phyloP scores from a whole-genome alignment of 2,329 filamentous ascomycete genomes.

The Fusarium sambucinum region DNA sequence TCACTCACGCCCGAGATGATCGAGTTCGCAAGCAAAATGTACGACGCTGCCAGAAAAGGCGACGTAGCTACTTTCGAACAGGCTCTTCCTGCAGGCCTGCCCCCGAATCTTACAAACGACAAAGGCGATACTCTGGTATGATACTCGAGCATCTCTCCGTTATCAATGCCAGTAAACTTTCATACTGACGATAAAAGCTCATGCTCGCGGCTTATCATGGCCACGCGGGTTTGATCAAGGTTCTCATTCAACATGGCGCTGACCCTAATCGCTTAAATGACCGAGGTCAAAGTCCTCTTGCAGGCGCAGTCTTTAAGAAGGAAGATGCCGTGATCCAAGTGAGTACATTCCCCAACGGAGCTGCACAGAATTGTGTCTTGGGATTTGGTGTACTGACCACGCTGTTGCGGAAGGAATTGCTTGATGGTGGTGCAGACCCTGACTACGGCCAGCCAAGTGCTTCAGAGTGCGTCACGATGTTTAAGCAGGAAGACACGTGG shows the following conservation, averaged over 20 bases:
- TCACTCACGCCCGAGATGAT: conserved; percentile 72
- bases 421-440: conserved; percentile 67
- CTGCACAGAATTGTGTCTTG: background rate
- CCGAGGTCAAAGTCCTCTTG: conserved; percentile 74
- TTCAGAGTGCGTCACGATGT: conserved; percentile 62
- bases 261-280: conserved; percentile 78
- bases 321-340: conserved; percentile 73
- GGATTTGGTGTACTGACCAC: background rate
- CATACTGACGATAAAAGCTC: conserved; percentile 57
- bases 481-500: conserved; percentile 66
- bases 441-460: conserved; percentile 64
- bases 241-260: conserved; percentile 72
- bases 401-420: conserved; percentile 53
- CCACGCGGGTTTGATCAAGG: conserved; percentile 68
- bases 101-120: conserved; percentile 77
- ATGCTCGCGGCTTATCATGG: conserved; percentile 81
- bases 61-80: conserved; percentile 69
- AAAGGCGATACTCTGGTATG: conserved; percentile 77
- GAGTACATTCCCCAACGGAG: conserved; percentile 2
- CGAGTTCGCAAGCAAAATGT: conserved; percentile 74
- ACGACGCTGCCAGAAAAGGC: conserved; percentile 73
- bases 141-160: conserved; percentile 1
- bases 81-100: conserved; percentile 74
- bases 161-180: background rate
- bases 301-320: conserved; percentile 79